Evolutionary conservation across 2,329 filamentous ascomycete species (phyloP).

Genomic region (Venturia carpophila): DNA sequence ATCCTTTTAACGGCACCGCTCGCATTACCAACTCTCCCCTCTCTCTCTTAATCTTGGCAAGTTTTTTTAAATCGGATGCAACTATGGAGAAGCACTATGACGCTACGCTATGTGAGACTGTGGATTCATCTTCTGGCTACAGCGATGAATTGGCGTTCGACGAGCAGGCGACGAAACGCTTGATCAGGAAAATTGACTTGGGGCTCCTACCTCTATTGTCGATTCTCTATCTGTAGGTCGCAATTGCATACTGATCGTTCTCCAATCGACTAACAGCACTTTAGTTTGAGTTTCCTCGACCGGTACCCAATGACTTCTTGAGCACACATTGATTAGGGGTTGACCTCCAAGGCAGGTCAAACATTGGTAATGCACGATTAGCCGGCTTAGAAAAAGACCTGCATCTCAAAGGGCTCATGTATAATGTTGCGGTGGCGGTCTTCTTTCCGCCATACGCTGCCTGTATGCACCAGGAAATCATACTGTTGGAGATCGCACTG

Average conservation of each 20-base stretch:
- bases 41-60: not conserved
- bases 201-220: conserved; percentile 9
- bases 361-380: conserved; percentile 18
- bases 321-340: conserved; percentile 49
- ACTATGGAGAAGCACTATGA: not conserved
- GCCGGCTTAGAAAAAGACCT: conserved; percentile 16
- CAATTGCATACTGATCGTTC: too few relatives aligned
- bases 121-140: not conserved
- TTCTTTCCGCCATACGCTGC: conserved; percentile 12
- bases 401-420: conserved; percentile 13
- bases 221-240: conserved; percentile 13
- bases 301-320: not conserved
- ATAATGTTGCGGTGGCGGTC: conserved; percentile 14
- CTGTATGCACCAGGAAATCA: not conserved
- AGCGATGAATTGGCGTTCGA: conserved; percentile 1
- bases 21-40: not conserved
- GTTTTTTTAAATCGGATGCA: not conserved
- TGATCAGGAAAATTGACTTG: conserved; percentile 15
- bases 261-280: not conserved
- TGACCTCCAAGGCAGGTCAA: conserved; percentile 34
- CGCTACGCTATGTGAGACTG: not conserved
- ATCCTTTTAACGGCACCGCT: not conserved
- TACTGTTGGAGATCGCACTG: not conserved
- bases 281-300: conserved; percentile 12
- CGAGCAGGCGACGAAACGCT: conserved; percentile 14